Evolutionary conservation across 371 early-diverging fungal genomes (phyloP), one percentile per base, ranked within the genome.

Genomic region (Polyrhizophydium stewartii): DNA sequence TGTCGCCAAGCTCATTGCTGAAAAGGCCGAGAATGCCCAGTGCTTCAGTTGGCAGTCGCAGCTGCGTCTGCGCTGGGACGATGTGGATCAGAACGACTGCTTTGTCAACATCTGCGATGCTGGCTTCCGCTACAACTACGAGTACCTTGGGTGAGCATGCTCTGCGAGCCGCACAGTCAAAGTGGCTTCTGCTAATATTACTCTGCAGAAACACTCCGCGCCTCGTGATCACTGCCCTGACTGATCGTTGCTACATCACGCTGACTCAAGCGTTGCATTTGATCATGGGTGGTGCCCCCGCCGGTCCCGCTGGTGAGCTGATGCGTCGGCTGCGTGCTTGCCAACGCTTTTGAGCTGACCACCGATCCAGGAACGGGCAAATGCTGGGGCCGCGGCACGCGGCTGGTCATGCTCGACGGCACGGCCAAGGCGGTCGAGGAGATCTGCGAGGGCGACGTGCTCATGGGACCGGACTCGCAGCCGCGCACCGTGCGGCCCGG

Each of bases 91-190:
- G 47, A 69, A 66, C 49, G 81, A 85, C 58, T 85, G 85, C 60
- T 70, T 85, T 46, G 76, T 78, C 62, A 85, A 85, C 64, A 85
- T 85, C 70, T 84, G 84, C 63, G 85, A 85, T 66, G 85, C 85
- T 19, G 37, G 67, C 21, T 85, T 85, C 75, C 60, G 78, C 3
- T 85, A 83, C 69, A 82, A 71, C 66, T 84, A 85, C 70, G 85
- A 85, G 64, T 85, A 85, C 59, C 70, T 85, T 24, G 85, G 85
- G 35, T 35, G 35, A 35, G 35, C 13, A 3, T 13, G 13, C 35
- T 35, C 35, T 35, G 35, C 35, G 7, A 35, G 7, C 13, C 35
- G 3, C 7, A 35, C 35, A 7, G 35, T 7, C 35, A 35, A 13
- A 3, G 35, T 13, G 3, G 35, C 13, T 13, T 13, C 13, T 35